Percentiles rank a stretch among this genome's conserved stretches.
Evolutionary conservation across 106 monocot genomes (phyloP).

Genomic region (Hemerocallis citrina): DNA sequence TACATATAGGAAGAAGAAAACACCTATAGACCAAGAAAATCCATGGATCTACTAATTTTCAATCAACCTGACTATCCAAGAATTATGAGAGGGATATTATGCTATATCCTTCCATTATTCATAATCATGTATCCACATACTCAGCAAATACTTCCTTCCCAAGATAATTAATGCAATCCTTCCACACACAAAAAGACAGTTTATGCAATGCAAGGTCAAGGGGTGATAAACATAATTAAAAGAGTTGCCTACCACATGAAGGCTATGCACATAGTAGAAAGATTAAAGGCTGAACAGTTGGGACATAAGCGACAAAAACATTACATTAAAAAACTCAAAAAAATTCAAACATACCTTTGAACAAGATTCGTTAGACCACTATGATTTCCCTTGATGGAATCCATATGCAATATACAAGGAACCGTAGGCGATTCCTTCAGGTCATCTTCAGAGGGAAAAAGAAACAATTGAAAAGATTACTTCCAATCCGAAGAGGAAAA

Average conservation of each 20-base stretch:
- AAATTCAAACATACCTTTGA: constrained; percentile 42
- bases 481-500: not conserved
- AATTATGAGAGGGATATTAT: no score
- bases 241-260: not conserved
- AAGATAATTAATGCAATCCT: no score
- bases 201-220: no score
- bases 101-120: not conserved
- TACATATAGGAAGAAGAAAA: no score
- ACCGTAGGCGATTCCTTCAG: constrained; percentile 29
- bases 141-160: no score
- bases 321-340: not conserved
- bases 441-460: constrained; percentile 42
- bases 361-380: constrained; percentile 66
- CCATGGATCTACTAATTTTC: not conserved
- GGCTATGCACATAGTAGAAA: not conserved
- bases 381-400: constrained; percentile 91
- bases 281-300: not conserved
- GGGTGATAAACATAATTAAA: not conserved
- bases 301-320: not conserved
- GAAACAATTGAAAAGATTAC: not conserved
- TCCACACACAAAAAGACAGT: no score
- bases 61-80: not conserved
- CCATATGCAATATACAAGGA: constrained; percentile 93
- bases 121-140: not conserved
- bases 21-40: not conserved